Base-by-base conservation (phyloP, 768 basidiomycete genomes). In the Phaeotremella fagi region DNA sequence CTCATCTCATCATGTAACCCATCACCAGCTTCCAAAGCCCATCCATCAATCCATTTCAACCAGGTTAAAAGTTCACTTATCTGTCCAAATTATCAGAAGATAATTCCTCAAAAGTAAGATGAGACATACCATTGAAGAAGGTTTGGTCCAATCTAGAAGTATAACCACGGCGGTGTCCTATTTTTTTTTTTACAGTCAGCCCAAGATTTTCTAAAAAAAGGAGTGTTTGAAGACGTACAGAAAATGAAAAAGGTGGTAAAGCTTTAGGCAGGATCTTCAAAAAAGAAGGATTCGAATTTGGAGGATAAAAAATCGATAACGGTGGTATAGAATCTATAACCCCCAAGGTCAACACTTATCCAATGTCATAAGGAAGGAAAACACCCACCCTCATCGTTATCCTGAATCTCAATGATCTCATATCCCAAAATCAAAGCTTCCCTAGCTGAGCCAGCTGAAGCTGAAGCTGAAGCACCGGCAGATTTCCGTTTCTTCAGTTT, bases 71-170 rank as follows among this genome's bases (percentile, higher is more conserved):
- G 76, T 65, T 97, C 86, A 14, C 86, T 82, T 1, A 70, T 52
- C 71, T 69, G 42, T 12, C 1, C 33, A 15, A 24, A 20, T 7
- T n/a, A 20, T 47, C 20, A 50, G 46, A n/a, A n/a, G 49, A 9
- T 15, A 16, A 15, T 31, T 18, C 3, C 33, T 35, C 33, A n/a
- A 9, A 35, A n/a, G n/a, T 35, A 35, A 9, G 11, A 35, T n/a
- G 11, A 1, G 14, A 54, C 67, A 27, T 22, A 95, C 77, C 72
- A 98, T 98, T 1, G 84, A 82, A 83, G 89, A 92, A 0, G 94
- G 94, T 60, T 82, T 82, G 61, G 90, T 94, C 94, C 95, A 99
- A 73, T 99, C 94, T 9, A 99, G 77, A 0, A 85, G 83, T 62
- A 98, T 86, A 66, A 95, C 76, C 41, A 90, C 82, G 12, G 64